A percentile compares a stretch with the other conserved stretches of the same genome.
Conservation (phyloP, 345 rosid genomes). For the Gossypium australe region DNA sequence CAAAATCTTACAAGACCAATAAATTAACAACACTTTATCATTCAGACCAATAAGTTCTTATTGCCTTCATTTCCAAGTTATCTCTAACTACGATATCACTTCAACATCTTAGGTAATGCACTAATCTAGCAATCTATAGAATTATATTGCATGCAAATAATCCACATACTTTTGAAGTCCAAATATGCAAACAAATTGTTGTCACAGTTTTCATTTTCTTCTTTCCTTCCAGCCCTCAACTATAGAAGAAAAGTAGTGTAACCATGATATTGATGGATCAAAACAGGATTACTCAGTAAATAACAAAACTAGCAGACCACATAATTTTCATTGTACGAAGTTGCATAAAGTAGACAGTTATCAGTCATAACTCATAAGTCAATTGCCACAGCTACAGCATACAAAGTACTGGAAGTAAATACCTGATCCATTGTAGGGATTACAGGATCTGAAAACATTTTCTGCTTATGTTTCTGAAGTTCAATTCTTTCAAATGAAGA, state of each 20-base stretch:
- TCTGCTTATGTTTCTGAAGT: slow-evolving; percentile 32
- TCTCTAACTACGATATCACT: background rate
- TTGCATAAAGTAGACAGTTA: background rate
- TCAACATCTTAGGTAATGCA: background rate
- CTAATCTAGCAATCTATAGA: background rate
- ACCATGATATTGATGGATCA: background rate
- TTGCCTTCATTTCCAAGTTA: background rate
- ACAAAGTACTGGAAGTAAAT: background rate
- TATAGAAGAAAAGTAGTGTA: background rate
- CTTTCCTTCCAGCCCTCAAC: background rate
- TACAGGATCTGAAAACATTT: slow-evolving; percentile 19
- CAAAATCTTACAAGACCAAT: background rate
- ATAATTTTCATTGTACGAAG: background rate
- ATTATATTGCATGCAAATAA: background rate
- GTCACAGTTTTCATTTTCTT: background rate
- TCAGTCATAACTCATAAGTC: slow-evolving; percentile 2
- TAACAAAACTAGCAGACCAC: background rate
- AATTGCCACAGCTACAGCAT: background rate
- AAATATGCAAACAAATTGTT: background rate
- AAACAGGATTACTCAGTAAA: background rate
- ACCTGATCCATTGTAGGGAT: slow-evolving; percentile 15
- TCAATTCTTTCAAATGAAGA: slow-evolving; percentile 36
- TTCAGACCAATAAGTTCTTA: background rate
- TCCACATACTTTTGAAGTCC: background rate
- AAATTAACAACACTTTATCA: background rate